Conservation (phyloP, 495 filamentous ascomycete genomes). For the Penicillium robsamsonii region DNA sequence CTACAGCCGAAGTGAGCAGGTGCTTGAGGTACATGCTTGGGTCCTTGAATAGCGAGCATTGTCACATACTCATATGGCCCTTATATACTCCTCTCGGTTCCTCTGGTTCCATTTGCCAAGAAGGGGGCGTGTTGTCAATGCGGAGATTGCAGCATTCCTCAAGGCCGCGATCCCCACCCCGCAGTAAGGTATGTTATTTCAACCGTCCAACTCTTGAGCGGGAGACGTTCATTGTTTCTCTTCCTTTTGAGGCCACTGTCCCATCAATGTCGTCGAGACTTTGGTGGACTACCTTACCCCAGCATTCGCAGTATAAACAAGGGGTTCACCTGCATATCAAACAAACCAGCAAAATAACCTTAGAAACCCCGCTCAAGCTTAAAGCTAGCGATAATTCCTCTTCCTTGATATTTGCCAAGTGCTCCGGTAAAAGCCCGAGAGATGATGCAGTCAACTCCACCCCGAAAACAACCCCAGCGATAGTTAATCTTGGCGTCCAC, state of each 20-base stretch:
- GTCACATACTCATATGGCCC: background rate
- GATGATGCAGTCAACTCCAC: background rate
- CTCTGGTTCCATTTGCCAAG: background rate
- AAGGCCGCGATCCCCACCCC: constrained; percentile 2
- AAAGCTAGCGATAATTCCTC: background rate
- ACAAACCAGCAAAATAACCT: background rate
- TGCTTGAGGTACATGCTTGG: constrained; percentile 17
- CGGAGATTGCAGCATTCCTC: constrained; percentile 10
- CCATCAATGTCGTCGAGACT: background rate
- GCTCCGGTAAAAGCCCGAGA: constrained; percentile 3
- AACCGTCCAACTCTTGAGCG: background rate
- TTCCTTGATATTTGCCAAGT: background rate
- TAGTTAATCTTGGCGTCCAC: too few species aligned
- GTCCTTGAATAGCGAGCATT: background rate
- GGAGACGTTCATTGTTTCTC: background rate
- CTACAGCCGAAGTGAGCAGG: constrained; percentile 13
- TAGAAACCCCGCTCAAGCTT: background rate
- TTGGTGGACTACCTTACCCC: background rate
- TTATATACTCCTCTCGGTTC: constrained; percentile 10
- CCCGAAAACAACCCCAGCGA: background rate
- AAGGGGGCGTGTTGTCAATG: constrained; percentile 6
- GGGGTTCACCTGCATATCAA: background rate
- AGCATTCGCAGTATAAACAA: background rate
- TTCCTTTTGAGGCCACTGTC: too few species aligned
- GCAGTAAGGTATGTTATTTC: background rate